Base-by-base conservation (phyloP, 768 basidiomycete genomes). In the Crucibulum laeve region DNA sequence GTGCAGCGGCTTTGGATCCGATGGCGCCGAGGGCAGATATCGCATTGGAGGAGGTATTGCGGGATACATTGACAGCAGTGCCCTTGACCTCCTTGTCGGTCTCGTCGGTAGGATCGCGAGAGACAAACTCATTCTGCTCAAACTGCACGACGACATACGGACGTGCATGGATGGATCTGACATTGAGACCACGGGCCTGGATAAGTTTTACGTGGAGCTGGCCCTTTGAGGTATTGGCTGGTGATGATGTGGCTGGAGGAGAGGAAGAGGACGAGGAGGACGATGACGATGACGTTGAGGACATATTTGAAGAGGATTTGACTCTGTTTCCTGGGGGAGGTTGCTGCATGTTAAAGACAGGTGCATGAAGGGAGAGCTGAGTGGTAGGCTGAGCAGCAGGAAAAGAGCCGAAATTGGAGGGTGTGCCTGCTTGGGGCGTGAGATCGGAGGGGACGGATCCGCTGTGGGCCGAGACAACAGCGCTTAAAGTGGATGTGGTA, bases 81-180 rank as follows among this genome's bases (percentile, higher is more conserved):
- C 90, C 91, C 61, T 85, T 91, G 64, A 90, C 87, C 65, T 91
- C 89, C 71, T 89, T 92, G 70, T 88, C 89, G 14, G 75, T 69
- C 62, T 91, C 89, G 51, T 82, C 79, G 19, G 85, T 88, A 21
- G 92, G 90, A 62, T 95, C 90, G 35, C 96, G 73, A 54, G 84
- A 84, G 62, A 99, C 84, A 59, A 97, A 99, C 67, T 99, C 96
- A 75, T 92, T 97, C 66, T 98, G 89, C 71, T 99, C 96, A 65
- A 97, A 99, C 64, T 93, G 88, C 53, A 94, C 93, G 61, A 98
- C 94, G 54, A 93, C 89, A 62, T 99, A 98, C 14, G 93, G 90
- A 0, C 82, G 74, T 3, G 87, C 81, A 49, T 71, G 61, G 33
- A 76, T 55, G 11, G 82, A 76, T 34, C 74, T 74, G 41, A 92